Evolutionary conservation across 495 filamentous ascomycete species (phyloP).

Genomic region (Aspergillus wentii): DNA sequence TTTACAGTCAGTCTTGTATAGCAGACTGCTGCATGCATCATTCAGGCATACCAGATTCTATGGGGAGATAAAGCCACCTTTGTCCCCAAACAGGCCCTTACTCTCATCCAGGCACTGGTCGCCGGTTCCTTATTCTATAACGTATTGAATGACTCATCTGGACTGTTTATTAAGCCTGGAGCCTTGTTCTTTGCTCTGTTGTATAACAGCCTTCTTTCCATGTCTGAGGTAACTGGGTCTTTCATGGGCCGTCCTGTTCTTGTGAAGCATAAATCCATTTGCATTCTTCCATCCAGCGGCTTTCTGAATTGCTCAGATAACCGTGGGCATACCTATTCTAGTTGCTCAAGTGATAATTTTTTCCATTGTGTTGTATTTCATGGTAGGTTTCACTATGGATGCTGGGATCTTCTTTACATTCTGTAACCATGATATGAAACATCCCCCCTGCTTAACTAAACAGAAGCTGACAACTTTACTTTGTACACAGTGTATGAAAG

Average conservation of each 20-base stretch:
- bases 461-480: slow-evolving; percentile 39
- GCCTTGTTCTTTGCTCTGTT: slow-evolving; percentile 69
- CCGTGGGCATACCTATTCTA: slow-evolving; percentile 61
- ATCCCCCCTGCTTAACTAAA: too few species aligned
- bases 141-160: slow-evolving; percentile 34
- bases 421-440: too few species aligned
- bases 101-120: slow-evolving; percentile 35
- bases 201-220: slow-evolving; percentile 68
- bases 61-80: slow-evolving; percentile 58
- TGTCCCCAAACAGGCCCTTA: slow-evolving; percentile 52
- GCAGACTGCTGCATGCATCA: too few species aligned
- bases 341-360: slow-evolving; percentile 63
- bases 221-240: slow-evolving; percentile 67
- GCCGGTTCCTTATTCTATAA: slow-evolving; percentile 39
- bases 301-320: not conserved
- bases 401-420: slow-evolving; percentile 50
- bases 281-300: slow-evolving; percentile 58
- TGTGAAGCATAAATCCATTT: slow-evolving; percentile 70
- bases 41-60: slow-evolving; percentile 52
- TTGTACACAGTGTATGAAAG: slow-evolving; percentile 39
- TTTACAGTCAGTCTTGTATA: too few species aligned
- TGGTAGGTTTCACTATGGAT: slow-evolving; percentile 47
- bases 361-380: slow-evolving; percentile 69
- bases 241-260: slow-evolving; percentile 67
- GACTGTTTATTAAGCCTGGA: slow-evolving; percentile 50